Evolutionary conservation across 1,139 yeast genomes (phyloP).

Genomic region (Suhomyces maxii): DNA sequence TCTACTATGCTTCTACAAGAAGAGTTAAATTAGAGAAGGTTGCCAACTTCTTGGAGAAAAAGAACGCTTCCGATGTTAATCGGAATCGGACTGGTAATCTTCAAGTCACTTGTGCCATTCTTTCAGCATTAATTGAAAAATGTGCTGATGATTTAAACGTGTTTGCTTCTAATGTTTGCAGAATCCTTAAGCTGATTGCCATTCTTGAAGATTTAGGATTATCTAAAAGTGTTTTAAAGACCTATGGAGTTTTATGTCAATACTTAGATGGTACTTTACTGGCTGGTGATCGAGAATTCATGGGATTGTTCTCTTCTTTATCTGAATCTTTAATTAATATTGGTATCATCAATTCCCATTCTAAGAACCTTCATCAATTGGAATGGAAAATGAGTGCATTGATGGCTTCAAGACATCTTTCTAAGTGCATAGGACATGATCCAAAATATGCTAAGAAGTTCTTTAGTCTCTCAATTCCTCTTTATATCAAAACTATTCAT

Average conservation of each 20-base stretch:
- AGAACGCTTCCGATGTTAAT: slow-evolving; percentile 61
- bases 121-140: slow-evolving; percentile 66
- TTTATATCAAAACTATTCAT: slow-evolving; percentile 36
- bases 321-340: slow-evolving; percentile 36
- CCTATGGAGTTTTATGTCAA: slow-evolving; percentile 61
- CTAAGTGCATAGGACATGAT: slow-evolving; percentile 44
- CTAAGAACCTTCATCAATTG: slow-evolving; percentile 34
- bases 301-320: slow-evolving; percentile 48
- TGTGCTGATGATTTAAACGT: slow-evolving; percentile 84
- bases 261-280: slow-evolving; percentile 68
- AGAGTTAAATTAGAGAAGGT: slow-evolving; percentile 88
- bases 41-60: slow-evolving; percentile 63
- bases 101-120: slow-evolving; percentile 74
- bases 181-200: slow-evolving; percentile 47
- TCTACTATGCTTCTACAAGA: slow-evolving; percentile 91
- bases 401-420: slow-evolving; percentile 44
- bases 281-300: slow-evolving; percentile 67
- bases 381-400: slow-evolving; percentile 54
- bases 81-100: slow-evolving; percentile 74
- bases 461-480: slow-evolving; percentile 41
- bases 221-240: slow-evolving; percentile 50
- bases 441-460: slow-evolving; percentile 38
- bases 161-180: slow-evolving; percentile 64
- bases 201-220: slow-evolving; percentile 55
- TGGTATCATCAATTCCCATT: slow-evolving; percentile 20